Percentiles rank a stretch among this genome's conserved stretches.
phyloP scores from a whole-genome alignment of 768 basidiomycete genomes.

The Leccinum sublutescens region DNA sequence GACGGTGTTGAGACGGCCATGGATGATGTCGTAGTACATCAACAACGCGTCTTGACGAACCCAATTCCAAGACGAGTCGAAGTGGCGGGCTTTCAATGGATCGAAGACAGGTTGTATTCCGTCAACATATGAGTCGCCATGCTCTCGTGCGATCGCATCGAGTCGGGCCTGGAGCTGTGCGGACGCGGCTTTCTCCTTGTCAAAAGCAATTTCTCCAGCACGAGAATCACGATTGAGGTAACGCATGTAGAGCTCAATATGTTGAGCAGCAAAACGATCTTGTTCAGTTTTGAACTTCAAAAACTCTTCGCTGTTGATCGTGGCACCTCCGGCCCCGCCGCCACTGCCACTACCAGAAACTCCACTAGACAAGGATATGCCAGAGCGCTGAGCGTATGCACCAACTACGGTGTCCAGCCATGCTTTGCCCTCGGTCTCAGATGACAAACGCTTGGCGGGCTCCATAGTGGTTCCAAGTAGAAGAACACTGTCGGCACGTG shows the following conservation, averaged over 20 bases:
- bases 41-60: slow-evolving; percentile 93
- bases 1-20: slow-evolving; percentile 89
- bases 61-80: slow-evolving; percentile 99
- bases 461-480: slow-evolving; percentile 91
- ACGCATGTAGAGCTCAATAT: slow-evolving; percentile 96
- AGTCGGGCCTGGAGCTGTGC: slow-evolving; percentile 77
- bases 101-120: slow-evolving; percentile 96
- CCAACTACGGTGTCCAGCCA: slow-evolving; percentile 89
- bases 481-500: slow-evolving; percentile 86
- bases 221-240: slow-evolving; percentile 94
- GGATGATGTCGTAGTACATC: slow-evolving; percentile 99
- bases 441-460: slow-evolving; percentile 88
- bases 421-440: slow-evolving; percentile 88
- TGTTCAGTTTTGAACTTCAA: slow-evolving; percentile 94
- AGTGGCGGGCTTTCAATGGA: slow-evolving; percentile 93
- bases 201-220: slow-evolving; percentile 86
- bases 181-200: slow-evolving; percentile 77
- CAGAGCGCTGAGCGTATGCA: slow-evolving; percentile 84
- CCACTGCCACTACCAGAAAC: slow-evolving; percentile 60
- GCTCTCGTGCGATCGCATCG: slow-evolving; percentile 86
- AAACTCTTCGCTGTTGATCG: slow-evolving; percentile 98
- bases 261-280: slow-evolving; percentile 86
- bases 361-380: slow-evolving; percentile 77
- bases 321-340: slow-evolving; percentile 67
- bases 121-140: slow-evolving; percentile 90